Evolutionary conservation across 176 grass and related monocot species (phyloP).

Genomic region (Aechmea fasciata): DNA sequence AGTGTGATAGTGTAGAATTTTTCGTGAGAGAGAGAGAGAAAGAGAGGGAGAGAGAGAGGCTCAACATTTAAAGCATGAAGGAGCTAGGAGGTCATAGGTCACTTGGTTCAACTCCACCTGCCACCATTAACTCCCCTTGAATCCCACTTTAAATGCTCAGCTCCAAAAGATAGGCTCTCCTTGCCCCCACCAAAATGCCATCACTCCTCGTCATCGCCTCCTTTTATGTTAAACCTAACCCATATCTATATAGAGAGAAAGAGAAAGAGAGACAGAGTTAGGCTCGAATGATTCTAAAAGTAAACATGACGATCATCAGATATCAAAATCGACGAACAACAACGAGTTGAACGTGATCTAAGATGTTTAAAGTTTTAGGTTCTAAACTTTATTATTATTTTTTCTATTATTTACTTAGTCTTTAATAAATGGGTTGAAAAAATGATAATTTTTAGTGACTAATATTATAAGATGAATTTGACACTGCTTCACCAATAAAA

Average conservation of each 20-base stretch:
- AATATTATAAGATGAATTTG: no score
- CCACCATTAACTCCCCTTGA: constrained; percentile 40
- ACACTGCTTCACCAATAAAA: no score
- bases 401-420: no score
- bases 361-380: no score
- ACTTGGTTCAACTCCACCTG: constrained; percentile 25
- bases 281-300: no score
- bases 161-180: constrained; percentile 14
- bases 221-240: constrained; percentile 3
- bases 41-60: background rate
- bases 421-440: no score
- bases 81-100: constrained; percentile 31
- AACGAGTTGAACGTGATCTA: no score
- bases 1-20: no score
- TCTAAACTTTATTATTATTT: no score
- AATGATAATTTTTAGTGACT: no score
- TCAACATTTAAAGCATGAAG: constrained; percentile 44
- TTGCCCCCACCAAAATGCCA: background rate
- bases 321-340: no score
- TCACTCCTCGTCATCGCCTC: constrained; percentile 4
- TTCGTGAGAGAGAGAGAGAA: constrained; percentile 15
- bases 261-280: background rate
- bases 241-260: background rate
- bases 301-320: no score
- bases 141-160: constrained; percentile 35